Evolutionary conservation across 768 basidiomycete species (phyloP), one percentile per base, ranked within the genome.

Genomic region (Obba rivulosa): DNA sequence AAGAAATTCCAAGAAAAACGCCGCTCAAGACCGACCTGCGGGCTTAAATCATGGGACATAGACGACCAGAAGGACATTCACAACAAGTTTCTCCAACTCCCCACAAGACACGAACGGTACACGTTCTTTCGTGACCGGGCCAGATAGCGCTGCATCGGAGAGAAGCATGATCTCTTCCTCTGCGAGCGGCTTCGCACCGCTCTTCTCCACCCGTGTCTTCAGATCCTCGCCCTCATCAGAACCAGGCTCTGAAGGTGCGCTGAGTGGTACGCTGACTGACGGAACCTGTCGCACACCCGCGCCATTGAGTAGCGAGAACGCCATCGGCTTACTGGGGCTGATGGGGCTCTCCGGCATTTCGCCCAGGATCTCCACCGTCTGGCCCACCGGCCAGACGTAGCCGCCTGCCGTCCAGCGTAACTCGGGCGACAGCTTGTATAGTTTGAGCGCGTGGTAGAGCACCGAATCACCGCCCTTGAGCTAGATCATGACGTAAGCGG

Each of bases 331-430:
- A 2, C 41, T 45, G 17, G 47, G 53, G 4, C 48, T 45, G 14
- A 48, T 51, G 4, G 52, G 58, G 43, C 47, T 60, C 18, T 69
- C 66, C 8, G 55, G 52, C 48, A 71, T 65, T 34, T 81, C 78
- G 44, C 69, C 69, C 34, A 72, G 72, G 47, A 78, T 75, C 57
- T 89, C 85, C 17, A 89, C 82, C 0, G 78, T 75, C 43, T 78
- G 77, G 57, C 86, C 83, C 21, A 79, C 71, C 0, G 87, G 81
- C 88, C 89, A 91, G 52, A 91, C 73, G 62, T 85, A 89, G 17
- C 87, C 87, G 2, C 87, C 87, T 25, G 89, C 88, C 16, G 82
- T 80, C 83, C 86, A 91, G 50, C 85, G 85, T 1, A 91, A 73
- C 51, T 85, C 85, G 0, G 86, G 85, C 1, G 69, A 64, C 40